Base-by-base conservation (phyloP, 352 stramenopile species). In the Peronospora destructor region DNA sequence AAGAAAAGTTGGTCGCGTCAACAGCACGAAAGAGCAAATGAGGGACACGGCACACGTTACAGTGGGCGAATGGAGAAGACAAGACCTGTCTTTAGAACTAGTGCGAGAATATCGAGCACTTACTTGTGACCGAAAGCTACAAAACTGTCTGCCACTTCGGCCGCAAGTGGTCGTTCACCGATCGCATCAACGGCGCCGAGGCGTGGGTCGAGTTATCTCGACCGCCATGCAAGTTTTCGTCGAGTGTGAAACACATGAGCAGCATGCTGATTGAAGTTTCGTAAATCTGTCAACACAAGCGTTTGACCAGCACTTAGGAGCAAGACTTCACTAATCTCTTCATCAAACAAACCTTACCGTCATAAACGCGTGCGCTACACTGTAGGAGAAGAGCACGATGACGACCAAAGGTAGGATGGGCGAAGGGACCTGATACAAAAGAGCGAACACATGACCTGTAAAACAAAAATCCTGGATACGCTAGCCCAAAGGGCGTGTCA, bases 181-280 rank as follows among this genome's bases (percentile, higher is more conserved):
- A 89, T 21, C 71, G 78, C 30, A 85, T 80, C 14, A 91, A 53
- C 10, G 76, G 64, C 0, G 69, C 74, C 5, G 79, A 76, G 0
- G 81, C 78, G 49, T 79, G 82, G 2, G 61, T 64, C 0, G 76
- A 68, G 45, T 85, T 89, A n/a, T 76, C 76, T 6, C 77, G 74
- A 14, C 81, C 81, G 29, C 81, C 81, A 50, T 91, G 72, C 59
- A 88, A 72, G 48, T 85, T 88, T 45, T 91, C 81, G 38, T 91
- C 81, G 49, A 91, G 61, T 11, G 78, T 89, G 53, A 91, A 91
- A 49, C 81, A 89, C 72, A 91, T 78, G 38, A 91, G 66, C 30
- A 91, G 60, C 64, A 91, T 76, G 45, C 89, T 91, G 59, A 91
- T 79, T 4, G 81, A 85, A 12, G 81, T 91, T 51, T 91, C 81